Percentiles rank a stretch among this genome's conserved stretches.
Evolutionary conservation across 2,329 filamentous ascomycete species (phyloP).

Genomic region (Lachnellula hyalina): DNA sequence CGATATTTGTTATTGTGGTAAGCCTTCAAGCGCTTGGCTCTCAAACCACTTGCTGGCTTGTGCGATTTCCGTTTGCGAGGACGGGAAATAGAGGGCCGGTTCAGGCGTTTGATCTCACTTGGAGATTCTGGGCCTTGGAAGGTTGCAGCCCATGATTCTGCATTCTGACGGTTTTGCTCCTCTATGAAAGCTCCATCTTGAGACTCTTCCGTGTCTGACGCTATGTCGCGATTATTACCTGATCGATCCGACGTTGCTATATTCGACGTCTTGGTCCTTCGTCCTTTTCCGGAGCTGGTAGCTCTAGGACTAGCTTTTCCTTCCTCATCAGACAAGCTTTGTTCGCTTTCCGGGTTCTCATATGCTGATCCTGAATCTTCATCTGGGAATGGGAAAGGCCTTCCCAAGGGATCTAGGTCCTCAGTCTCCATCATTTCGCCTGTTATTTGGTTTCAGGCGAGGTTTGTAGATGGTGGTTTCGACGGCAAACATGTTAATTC

Average conservation of each 20-base stretch:
- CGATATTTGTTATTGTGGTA: conserved; percentile 46
- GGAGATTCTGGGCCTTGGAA: conserved; percentile 21
- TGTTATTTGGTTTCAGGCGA: conserved; percentile 13
- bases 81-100: conserved; percentile 3
- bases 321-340: conserved; percentile 10
- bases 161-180: conserved; percentile 15
- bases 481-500: conserved; percentile 14
- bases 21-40: conserved; percentile 31
- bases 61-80: conserved; percentile 20
- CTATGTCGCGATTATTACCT: neutral
- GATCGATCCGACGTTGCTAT: neutral
- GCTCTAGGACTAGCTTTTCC: neutral
- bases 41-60: conserved; percentile 14
- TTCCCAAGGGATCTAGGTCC: conserved; percentile 7
- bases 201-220: neutral
- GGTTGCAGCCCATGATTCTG: conserved; percentile 24
- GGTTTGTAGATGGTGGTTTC: conserved; percentile 6
- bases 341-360: conserved; percentile 20
- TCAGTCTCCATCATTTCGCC: conserved; percentile 16
- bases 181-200: neutral
- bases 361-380: conserved; percentile 27
- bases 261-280: neutral
- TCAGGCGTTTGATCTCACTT: conserved; percentile 21
- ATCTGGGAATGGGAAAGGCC: conserved; percentile 4
- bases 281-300: conserved; percentile 2